A percentile compares a stretch with the other conserved stretches of the same genome.
phyloP scores from a whole-genome alignment of 345 rosid species.

The Eucalyptus pauciflora region DNA sequence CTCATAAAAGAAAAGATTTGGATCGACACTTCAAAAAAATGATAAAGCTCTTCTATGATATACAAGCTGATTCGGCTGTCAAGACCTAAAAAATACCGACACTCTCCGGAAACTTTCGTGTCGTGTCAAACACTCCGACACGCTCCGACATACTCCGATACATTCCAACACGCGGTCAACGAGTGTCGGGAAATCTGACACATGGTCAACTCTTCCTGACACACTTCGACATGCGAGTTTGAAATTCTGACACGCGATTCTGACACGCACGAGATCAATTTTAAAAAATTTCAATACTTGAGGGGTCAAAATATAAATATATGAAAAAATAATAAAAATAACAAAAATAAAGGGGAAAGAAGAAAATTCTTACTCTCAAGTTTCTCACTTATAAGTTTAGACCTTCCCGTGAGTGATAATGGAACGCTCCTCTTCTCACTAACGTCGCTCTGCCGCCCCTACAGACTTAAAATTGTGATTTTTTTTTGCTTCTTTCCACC shows the following conservation, averaged over 20 bases:
- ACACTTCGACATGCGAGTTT: accelerated
- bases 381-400: too few relatives aligned
- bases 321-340: too few relatives aligned
- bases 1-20: not conserved
- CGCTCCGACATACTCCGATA: accelerated
- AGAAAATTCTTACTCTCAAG: too few relatives aligned
- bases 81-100: accelerated
- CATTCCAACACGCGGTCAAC: accelerated
- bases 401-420: accelerated
- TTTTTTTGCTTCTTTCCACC: too few relatives aligned
- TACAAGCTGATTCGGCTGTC: too few relatives aligned
- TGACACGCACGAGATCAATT: accelerated
- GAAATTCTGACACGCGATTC: too few relatives aligned
- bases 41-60: too few relatives aligned
- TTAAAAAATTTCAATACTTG: too few relatives aligned
- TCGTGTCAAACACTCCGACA: accelerated
- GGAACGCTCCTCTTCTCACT: accelerated
- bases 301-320: too few relatives aligned
- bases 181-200: too few relatives aligned
- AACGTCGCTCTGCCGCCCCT: accelerated
- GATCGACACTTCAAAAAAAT: not conserved
- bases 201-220: accelerated
- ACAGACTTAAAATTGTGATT: too few relatives aligned
- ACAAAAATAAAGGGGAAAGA: too few relatives aligned
- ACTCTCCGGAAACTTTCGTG: accelerated